Percentiles rank a stretch among this genome's conserved stretches.
phyloP scores from a whole-genome alignment of 352 stramenopile genomes.

The Phytophthora quininea region DNA sequence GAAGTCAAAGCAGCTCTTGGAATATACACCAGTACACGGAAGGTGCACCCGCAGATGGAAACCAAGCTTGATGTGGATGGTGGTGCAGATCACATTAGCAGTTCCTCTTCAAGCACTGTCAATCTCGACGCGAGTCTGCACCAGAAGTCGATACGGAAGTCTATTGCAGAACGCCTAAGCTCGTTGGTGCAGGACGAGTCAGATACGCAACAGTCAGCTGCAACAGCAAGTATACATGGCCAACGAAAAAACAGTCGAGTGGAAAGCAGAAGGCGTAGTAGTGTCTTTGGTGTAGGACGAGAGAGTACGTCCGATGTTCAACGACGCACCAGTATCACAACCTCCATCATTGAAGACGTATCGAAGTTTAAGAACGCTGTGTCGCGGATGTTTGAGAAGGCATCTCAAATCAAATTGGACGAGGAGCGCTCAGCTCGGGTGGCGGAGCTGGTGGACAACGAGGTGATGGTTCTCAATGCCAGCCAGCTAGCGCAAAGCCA shows the following conservation, averaged over 20 bases:
- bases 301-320: slow-evolving; percentile 17
- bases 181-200: slow-evolving; percentile 15
- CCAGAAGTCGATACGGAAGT: slow-evolving; percentile 23
- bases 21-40: slow-evolving; percentile 15
- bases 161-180: slow-evolving; percentile 20
- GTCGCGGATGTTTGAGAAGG: slow-evolving; percentile 51
- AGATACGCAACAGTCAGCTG: slow-evolving; percentile 10
- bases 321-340: slow-evolving; percentile 31
- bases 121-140: not conserved
- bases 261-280: slow-evolving; percentile 19
- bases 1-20: slow-evolving; percentile 1
- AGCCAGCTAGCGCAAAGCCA: slow-evolving; percentile 66
- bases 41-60: slow-evolving; percentile 23
- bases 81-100: slow-evolving; percentile 11
- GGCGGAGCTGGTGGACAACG: slow-evolving; percentile 59
- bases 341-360: slow-evolving; percentile 38
- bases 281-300: not conserved
- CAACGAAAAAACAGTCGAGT: slow-evolving; percentile 15
- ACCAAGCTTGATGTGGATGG: slow-evolving; percentile 22
- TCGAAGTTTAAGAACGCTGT: slow-evolving; percentile 41
- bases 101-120: not conserved
- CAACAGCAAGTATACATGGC: not conserved
- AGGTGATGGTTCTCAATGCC: slow-evolving; percentile 67
- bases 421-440: slow-evolving; percentile 48
- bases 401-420: slow-evolving; percentile 35